Conservation (phyloP, 805 yeast genomes). For the Pichia membranifaciens region DNA sequence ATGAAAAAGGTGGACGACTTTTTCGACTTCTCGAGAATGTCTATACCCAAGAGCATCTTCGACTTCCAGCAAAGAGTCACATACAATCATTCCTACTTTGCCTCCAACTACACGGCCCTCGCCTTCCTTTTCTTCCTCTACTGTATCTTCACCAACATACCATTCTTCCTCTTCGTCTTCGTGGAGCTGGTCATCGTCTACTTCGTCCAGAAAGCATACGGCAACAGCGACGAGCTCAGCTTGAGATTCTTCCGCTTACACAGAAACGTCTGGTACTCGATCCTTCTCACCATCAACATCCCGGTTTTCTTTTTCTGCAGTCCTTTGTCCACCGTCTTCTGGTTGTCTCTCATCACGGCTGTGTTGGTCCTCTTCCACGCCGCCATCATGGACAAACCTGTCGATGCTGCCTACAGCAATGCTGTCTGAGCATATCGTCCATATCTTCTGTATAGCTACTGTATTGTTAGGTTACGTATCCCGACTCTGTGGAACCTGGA, state of each 20-base stretch:
- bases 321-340: constrained; percentile 82
- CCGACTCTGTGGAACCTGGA: no score
- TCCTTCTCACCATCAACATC: constrained; percentile 57
- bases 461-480: no score
- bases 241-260: constrained; percentile 53
- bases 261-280: constrained; percentile 79
- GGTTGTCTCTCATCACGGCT: constrained; percentile 86
- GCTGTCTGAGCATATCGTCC: constrained; percentile 25
- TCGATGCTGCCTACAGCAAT: constrained; percentile 90
- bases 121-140: constrained; percentile 64
- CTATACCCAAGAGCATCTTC: constrained; percentile 76
- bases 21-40: constrained; percentile 76
- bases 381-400: constrained; percentile 86
- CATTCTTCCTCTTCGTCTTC: constrained; percentile 69
- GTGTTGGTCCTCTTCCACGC: constrained; percentile 82
- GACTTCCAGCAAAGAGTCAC: constrained; percentile 80
- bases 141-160: constrained; percentile 75
- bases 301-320: constrained; percentile 64
- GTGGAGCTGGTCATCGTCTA: constrained; percentile 37
- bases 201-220: constrained; percentile 34
- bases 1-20: constrained; percentile 85
- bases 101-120: constrained; percentile 75
- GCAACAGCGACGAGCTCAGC: constrained; percentile 23
- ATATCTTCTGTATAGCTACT: no score
- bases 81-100: constrained; percentile 79